phyloP scores from a whole-genome alignment of 2,329 filamentous ascomycete genomes.

The Aspergillus sergii region DNA sequence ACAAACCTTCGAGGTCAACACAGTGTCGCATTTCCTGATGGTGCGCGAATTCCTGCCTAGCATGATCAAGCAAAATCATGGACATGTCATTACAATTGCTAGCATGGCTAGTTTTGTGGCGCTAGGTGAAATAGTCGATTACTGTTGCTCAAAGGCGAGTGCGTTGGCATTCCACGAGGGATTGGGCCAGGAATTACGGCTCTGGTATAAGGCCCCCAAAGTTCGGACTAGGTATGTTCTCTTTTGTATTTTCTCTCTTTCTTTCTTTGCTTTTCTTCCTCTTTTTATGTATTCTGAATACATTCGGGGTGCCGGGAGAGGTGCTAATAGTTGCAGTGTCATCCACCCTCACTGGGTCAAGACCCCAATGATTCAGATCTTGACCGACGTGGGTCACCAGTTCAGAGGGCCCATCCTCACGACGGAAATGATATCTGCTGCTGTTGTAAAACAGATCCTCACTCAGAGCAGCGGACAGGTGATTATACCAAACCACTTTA shows the following conservation, averaged over 20 bases:
- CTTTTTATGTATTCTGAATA: neutral
- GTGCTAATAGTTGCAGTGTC: slow-evolving; percentile 25
- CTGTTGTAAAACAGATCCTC: slow-evolving; percentile 54
- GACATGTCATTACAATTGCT: slow-evolving; percentile 60
- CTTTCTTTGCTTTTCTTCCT: neutral
- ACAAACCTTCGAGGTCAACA: slow-evolving; percentile 56
- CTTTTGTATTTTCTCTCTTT: no score
- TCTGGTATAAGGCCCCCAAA: slow-evolving; percentile 39
- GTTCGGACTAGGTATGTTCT: slow-evolving; percentile 40
- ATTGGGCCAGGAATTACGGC: slow-evolving; percentile 40
- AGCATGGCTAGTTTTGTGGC: slow-evolving; percentile 55
- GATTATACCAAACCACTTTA: slow-evolving; percentile 47
- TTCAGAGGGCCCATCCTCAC: slow-evolving; percentile 41
- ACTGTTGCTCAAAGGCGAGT: slow-evolving; percentile 55
- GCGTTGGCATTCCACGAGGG: slow-evolving; percentile 58
- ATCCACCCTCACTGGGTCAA: slow-evolving; percentile 49
- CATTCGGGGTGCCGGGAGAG: neutral
- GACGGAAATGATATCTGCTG: slow-evolving; percentile 47
- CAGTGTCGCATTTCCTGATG: slow-evolving; percentile 54
- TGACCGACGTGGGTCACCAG: slow-evolving; percentile 33
- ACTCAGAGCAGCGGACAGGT: slow-evolving; percentile 53
- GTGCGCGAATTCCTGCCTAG: slow-evolving; percentile 56
- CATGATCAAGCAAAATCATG: slow-evolving; percentile 55
- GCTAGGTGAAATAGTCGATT: slow-evolving; percentile 54
- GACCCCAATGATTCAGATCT: slow-evolving; percentile 50